Evolutionary conservation across 306 rosid genomes (phyloP).

Genomic region (Pyrus pyrifolia): DNA sequence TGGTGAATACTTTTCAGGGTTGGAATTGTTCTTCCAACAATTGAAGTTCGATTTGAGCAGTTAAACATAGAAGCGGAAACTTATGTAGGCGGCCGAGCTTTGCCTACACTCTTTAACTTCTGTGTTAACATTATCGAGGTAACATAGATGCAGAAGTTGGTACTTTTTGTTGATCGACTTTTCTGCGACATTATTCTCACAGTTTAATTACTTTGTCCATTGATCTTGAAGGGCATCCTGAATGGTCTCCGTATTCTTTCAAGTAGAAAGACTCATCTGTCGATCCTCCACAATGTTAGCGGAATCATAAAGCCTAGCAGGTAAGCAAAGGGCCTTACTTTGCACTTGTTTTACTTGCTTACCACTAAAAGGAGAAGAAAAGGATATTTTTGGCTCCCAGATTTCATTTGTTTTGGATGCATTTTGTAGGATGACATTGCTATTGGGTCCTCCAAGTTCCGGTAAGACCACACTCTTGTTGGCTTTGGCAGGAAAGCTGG

Average conservation of each 20-base stretch:
- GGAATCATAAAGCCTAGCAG: conserved; percentile 41
- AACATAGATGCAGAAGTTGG: conserved; percentile 38
- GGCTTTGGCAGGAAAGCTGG: conserved; percentile 50
- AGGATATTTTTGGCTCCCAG: neutral
- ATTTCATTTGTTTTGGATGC: neutral
- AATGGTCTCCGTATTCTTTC: conserved; percentile 14
- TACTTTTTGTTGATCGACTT: conserved; percentile 13
- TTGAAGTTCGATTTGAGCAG: conserved; percentile 54
- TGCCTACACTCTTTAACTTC: conserved; percentile 15
- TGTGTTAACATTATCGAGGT: conserved; percentile 14
- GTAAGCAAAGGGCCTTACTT: conserved; percentile 10
- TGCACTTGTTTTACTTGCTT: neutral
- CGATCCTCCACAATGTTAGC: conserved; percentile 30
- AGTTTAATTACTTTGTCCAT: neutral
- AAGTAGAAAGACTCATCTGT: conserved; percentile 24
- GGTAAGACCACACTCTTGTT: conserved; percentile 44
- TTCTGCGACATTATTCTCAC: conserved; percentile 3
- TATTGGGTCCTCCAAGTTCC: conserved; percentile 52
- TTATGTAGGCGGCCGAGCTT: conserved; percentile 38
- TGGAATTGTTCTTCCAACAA: conserved; percentile 48
- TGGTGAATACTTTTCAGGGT: conserved; percentile 29
- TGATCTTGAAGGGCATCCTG: conserved; percentile 25
- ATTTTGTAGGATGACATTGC: conserved; percentile 36
- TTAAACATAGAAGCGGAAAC: conserved; percentile 42
- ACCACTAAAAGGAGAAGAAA: neutral